These are phyloP conservation scores for Selenicereus undatus DNA, from an alignment of 148 eudicot genomes.

Conservation along the genomic window DNA sequence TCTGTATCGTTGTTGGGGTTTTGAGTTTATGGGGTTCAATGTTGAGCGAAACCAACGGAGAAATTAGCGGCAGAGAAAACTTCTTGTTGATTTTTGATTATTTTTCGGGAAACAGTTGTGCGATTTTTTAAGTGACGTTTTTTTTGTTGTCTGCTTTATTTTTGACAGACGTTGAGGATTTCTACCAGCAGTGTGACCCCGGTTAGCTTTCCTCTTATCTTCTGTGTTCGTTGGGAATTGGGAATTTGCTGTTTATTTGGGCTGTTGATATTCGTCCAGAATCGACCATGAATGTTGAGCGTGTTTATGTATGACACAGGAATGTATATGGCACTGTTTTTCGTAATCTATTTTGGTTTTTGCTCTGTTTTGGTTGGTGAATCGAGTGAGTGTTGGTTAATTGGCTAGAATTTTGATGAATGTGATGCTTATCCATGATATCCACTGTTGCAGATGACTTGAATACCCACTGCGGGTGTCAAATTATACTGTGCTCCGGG, in stretches of 20 bases:
- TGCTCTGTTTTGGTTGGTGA: background rate
- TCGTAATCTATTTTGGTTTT: background rate
- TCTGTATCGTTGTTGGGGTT: background rate
- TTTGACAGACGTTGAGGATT: slow-evolving; percentile 39
- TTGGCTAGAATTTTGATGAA: background rate
- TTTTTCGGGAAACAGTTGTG: background rate
- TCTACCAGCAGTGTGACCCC: slow-evolving; percentile 50
- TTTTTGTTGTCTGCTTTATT: background rate
- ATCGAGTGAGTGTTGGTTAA: background rate
- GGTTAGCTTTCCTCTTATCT: slow-evolving; percentile 28
- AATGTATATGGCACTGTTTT: background rate
- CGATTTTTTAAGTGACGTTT: background rate
- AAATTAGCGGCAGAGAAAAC: background rate
- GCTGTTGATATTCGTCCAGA: background rate
- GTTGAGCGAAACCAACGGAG: slow-evolving; percentile 9
- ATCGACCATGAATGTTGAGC: background rate
- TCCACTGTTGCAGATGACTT: background rate
- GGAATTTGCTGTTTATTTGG: background rate
- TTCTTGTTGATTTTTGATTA: background rate
- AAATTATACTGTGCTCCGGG: too few relatives aligned
- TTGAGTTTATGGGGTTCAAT: slow-evolving; percentile 6
- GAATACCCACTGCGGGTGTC: too few relatives aligned
- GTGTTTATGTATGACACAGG: background rate
- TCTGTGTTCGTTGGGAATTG: background rate
- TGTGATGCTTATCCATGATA: background rate